A percentile compares a stretch with the other conserved stretches of the same genome.
These are phyloP conservation scores for Nicotiana obtusifolia DNA, from an alignment of 257 asterid genomes.

Conservation along the genomic window DNA sequence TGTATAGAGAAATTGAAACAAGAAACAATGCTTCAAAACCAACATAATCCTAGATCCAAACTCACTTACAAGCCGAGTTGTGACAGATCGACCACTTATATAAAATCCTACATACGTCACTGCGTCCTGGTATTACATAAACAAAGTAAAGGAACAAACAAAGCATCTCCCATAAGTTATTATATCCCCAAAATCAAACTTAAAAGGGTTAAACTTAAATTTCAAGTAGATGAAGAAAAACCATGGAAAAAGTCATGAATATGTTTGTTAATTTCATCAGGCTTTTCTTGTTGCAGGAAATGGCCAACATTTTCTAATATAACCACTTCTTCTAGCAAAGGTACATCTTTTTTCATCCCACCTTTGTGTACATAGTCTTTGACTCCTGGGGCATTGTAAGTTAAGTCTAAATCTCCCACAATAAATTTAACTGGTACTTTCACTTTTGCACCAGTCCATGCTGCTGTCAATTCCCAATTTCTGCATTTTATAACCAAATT, in stretches of 20 bases:
- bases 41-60: not conserved
- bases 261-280: conserved; percentile 25
- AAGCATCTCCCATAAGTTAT: no score
- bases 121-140: no score
- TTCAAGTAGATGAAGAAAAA: conserved; percentile 7
- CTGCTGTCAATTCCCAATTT: conserved; percentile 52
- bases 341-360: conserved; percentile 30
- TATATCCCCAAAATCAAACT: not conserved
- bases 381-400: conserved; percentile 32
- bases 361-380: conserved; percentile 31
- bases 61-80: not conserved
- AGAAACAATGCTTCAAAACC: not conserved
- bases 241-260: conserved; percentile 18
- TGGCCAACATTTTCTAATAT: conserved; percentile 43
- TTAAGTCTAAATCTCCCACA: conserved; percentile 36
- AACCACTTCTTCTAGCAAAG: conserved; percentile 27
- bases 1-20: no score
- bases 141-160: no score
- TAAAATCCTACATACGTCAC: not conserved
- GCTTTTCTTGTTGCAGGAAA: conserved; percentile 31
- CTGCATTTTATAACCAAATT: conserved; percentile 14
- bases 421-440: conserved; percentile 43
- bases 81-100: not conserved
- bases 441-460: conserved; percentile 38
- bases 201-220: not conserved